Evolutionary conservation across 148 eudicot genomes (phyloP).

Genomic region (Cornus florida): DNA sequence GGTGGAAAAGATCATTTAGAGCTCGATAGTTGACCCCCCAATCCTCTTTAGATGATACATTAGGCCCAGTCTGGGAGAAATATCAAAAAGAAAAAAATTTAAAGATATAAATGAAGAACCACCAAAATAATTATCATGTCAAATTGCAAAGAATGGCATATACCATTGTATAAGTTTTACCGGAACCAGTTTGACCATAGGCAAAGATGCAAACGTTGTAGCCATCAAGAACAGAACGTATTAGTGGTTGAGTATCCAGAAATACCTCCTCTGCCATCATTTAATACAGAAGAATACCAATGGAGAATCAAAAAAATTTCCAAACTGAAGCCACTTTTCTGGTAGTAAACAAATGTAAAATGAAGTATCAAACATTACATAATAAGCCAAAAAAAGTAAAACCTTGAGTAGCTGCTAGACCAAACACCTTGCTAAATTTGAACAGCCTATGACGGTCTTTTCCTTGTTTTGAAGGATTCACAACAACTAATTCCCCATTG

Average conservation of each 20-base stretch:
- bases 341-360: background rate
- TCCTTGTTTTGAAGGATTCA: conserved; percentile 75
- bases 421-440: conserved; percentile 86
- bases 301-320: background rate
- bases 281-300: background rate
- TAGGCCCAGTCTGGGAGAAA: conserved; percentile 71
- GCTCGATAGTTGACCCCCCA: conserved; percentile 98
- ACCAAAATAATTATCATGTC: background rate
- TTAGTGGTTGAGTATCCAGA: conserved; percentile 76
- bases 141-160: background rate
- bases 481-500: conserved; percentile 75
- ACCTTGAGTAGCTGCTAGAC: conserved; percentile 85
- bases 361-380: background rate
- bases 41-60: conserved; percentile 55
- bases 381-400: conserved; percentile 2
- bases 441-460: conserved; percentile 70
- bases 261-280: conserved; percentile 77
- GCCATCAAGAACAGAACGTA: conserved; percentile 92
- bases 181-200: conserved; percentile 97
- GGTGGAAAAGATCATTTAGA: conserved; percentile 72
- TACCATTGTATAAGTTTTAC: conserved; percentile 97
- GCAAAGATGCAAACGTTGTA: conserved; percentile 93
- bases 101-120: background rate
- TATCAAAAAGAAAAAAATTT: background rate
- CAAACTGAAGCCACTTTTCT: background rate